Percentiles rank a stretch among this genome's conserved stretches.
phyloP scores from a whole-genome alignment of 768 basidiomycete species.

The Rhizopogon roseolus region DNA sequence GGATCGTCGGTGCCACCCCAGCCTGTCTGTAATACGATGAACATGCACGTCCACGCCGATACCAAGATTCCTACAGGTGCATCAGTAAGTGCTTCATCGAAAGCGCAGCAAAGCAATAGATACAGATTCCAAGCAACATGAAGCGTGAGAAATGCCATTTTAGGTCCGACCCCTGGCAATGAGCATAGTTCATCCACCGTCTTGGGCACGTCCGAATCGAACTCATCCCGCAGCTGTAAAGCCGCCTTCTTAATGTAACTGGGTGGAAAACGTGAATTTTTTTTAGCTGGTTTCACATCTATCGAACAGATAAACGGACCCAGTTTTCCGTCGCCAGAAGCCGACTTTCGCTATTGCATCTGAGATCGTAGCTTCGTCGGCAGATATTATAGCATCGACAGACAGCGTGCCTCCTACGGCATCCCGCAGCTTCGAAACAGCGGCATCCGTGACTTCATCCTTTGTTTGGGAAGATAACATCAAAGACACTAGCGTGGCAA shows the following conservation, averaged over 20 bases:
- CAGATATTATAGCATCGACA: conserved; percentile 61
- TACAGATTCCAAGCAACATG: conserved; percentile 85
- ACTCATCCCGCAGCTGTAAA: conserved; percentile 60
- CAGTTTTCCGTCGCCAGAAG: conserved; percentile 87
- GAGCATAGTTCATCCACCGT: conserved; percentile 86
- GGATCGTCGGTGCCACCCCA: conserved; percentile 86
- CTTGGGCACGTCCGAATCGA: conserved; percentile 81
- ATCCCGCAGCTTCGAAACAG: conserved; percentile 65
- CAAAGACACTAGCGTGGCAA: conserved; percentile 82
- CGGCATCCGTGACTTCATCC: conserved; percentile 81
- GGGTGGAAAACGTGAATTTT: not conserved
- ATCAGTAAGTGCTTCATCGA: not conserved
- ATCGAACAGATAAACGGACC: conserved; percentile 38
- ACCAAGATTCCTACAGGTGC: conserved; percentile 62
- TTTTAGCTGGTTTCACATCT: not conserved
- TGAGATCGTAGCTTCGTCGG: conserved; percentile 58
- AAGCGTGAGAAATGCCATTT: conserved; percentile 88
- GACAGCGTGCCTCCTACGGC: conserved; percentile 79
- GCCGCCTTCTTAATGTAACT: conserved; percentile 80
- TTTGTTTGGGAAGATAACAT: conserved; percentile 98
- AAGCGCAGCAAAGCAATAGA: no score
- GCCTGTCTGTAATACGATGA: conserved; percentile 88
- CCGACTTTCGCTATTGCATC: conserved; percentile 86
- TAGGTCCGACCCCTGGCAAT: conserved; percentile 89
- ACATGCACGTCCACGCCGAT: conserved; percentile 98